Evolutionary conservation across 805 yeast species (phyloP), one percentile per base, ranked within the genome.

Genomic region (Pichia sporocuriosa): DNA sequence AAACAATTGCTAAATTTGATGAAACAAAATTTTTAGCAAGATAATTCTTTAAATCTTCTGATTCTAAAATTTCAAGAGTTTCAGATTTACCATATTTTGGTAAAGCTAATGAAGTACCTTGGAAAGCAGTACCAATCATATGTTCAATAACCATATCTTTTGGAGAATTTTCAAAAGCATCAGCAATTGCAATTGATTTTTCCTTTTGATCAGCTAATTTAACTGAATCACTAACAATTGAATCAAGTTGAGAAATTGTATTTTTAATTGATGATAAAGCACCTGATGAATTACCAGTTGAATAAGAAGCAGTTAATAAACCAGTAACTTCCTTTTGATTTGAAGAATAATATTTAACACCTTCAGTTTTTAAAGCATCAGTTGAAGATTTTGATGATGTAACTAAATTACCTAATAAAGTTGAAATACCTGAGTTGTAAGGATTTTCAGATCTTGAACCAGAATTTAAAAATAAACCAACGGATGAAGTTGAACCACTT

Each of bases 101-200:
- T 60, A 84, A 69, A 41, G 82, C 83, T 52, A 84, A 70, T 24
- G 93, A 79, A 57, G 86, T 79, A 58, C 87, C 86, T 69, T 84
- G 95, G 82, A 79, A 84, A 42, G 94, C 95, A 48, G 89, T 75
- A 46, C 89, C 76, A 58, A 79, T 77, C 69, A 84, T 73, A 66
- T 84, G 94, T 67, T 81, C 85, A 53, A 79, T 56, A 39, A 80
- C 83, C 66, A 70, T 73, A 42, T 70, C 61, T 47, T 73, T 70
- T 53, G 81, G 75, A 45, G 54, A 62, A 40, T 66, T 59, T 68
- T 84, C 94, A 47, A 81, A 69, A 27, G 63, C 62, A 33, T 68
- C 74, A 43, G 81, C 72, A 48, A 76, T 71, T 29, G 67, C 55
- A 9, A 60, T 61, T 56, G 79, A 72, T 52, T 73, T 68, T 35